phyloP scores from a whole-genome alignment of 2,329 filamentous ascomycete genomes.

The Aspergillus sp. region DNA sequence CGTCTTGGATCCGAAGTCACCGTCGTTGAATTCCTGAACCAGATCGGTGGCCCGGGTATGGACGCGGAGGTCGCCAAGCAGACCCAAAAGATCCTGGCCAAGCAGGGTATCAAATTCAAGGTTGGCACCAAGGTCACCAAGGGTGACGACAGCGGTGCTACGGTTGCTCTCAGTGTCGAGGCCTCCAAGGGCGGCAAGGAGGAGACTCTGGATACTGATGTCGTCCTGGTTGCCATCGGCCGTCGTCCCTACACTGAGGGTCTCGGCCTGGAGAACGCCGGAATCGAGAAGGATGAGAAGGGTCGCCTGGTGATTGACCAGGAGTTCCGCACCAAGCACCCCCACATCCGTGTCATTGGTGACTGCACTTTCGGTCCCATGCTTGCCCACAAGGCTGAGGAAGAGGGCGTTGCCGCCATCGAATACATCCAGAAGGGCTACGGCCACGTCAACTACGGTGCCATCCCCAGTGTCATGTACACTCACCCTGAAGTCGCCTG shows the following conservation, averaged over 20 bases:
- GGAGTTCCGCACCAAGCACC: slow-evolving; percentile 95
- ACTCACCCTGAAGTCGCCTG: slow-evolving; percentile 97
- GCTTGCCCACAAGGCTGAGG: slow-evolving; percentile 98
- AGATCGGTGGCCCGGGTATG: slow-evolving; percentile 98
- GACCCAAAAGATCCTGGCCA: slow-evolving; percentile 83
- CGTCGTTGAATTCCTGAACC: slow-evolving; percentile 89
- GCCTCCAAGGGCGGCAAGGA: slow-evolving; percentile 93
- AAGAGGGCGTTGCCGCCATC: slow-evolving; percentile 88
- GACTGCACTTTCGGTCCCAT: slow-evolving; percentile 97
- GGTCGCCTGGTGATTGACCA: slow-evolving; percentile 95
- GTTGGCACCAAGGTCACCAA: slow-evolving; percentile 87
- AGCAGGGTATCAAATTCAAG: slow-evolving; percentile 98
- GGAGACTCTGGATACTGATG: slow-evolving; percentile 84
- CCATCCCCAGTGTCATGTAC: slow-evolving; percentile 99
- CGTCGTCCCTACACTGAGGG: slow-evolving; percentile 89
- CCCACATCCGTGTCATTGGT: slow-evolving; percentile 93
- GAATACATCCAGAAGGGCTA: slow-evolving; percentile 98
- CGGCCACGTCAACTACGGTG: slow-evolving; percentile 97
- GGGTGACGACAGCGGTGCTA: slow-evolving; percentile 71
- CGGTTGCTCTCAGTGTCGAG: slow-evolving; percentile 76
- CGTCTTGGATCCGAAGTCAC: slow-evolving; percentile 89
- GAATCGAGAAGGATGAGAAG: slow-evolving; percentile 65
- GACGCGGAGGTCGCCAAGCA: slow-evolving; percentile 86
- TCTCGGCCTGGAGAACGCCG: slow-evolving; percentile 88
- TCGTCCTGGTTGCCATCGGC: slow-evolving; percentile 93